phyloP scores from a whole-genome alignment of 371 early-diverging fungal genomes.

The Furculomyces boomerangus region DNA sequence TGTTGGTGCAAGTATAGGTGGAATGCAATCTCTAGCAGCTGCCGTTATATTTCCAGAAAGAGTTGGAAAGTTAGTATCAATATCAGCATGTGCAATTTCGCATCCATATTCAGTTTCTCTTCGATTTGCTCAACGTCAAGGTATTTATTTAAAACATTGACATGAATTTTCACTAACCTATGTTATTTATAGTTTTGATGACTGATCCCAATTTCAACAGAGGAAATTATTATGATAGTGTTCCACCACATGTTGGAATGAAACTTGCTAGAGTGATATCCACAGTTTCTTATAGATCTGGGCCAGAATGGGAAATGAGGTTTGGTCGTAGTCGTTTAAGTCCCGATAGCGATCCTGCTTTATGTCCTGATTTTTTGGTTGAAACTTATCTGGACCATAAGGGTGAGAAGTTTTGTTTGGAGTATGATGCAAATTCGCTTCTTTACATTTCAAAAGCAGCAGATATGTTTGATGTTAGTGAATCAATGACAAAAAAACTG shows the following conservation, averaged over 20 bases:
- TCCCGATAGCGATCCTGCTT: constrained; percentile 47
- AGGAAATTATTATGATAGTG: constrained; percentile 78
- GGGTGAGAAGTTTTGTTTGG: constrained; percentile 75
- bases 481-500: constrained; percentile 27
- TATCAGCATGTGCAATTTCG: constrained; percentile 82
- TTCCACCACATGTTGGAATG: constrained; percentile 88
- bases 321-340: constrained; percentile 72
- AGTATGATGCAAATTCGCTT: constrained; percentile 87
- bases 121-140: constrained; percentile 75
- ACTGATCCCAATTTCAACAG: constrained; percentile 88
- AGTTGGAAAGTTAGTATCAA: constrained; percentile 57
- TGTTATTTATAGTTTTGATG: constrained; percentile 39
- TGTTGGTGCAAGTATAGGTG: constrained; percentile 91
- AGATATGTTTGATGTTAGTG: constrained; percentile 91
- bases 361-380: constrained; percentile 86
- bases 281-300: constrained; percentile 77
- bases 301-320: constrained; percentile 91
- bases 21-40: constrained; percentile 83
- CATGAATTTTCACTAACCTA: neutral
- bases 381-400: constrained; percentile 94
- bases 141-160: constrained; percentile 20
- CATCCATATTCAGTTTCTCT: constrained; percentile 92
- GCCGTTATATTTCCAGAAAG: constrained; percentile 68
- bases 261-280: constrained; percentile 82
- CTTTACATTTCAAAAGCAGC: constrained; percentile 90